These are phyloP conservation scores for Trichomonas gallinae DNA, from an alignment of 208 protist genomes.

Conservation along the genomic window DNA sequence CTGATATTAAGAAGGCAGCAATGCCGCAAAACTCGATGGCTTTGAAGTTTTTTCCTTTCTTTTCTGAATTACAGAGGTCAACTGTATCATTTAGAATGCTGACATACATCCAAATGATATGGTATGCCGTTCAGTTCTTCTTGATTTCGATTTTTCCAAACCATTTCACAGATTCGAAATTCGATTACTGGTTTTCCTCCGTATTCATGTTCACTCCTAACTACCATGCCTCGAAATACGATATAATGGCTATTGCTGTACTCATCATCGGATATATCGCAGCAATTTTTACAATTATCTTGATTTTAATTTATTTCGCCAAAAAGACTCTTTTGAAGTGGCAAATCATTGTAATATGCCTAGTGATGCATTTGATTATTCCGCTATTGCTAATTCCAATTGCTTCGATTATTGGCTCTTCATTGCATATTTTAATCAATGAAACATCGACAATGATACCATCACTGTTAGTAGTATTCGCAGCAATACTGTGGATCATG, in stretches of 20 bases:
- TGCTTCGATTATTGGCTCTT: no score
- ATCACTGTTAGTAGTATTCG: neutral
- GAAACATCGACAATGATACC: no score
- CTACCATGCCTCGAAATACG: neutral
- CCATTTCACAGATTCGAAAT: neutral
- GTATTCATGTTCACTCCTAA: neutral
- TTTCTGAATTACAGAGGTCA: neutral
- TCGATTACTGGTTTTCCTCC: neutral
- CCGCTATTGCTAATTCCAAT: no score
- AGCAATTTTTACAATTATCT: neutral
- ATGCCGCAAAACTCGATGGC: neutral
- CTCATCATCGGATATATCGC: neutral
- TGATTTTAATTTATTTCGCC: no score
- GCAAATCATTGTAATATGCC: no score
- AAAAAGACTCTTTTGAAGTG: no score
- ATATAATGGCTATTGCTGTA: neutral
- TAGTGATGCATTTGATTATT: no score
- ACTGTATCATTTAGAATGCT: neutral
- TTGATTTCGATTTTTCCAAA: neutral
- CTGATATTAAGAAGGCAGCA: neutral
- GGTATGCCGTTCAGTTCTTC: neutral
- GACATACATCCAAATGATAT: neutral
- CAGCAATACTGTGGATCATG: neutral
- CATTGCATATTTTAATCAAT: no score
- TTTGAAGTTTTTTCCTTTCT: neutral